Conservation (phyloP, 1,139 yeast genomes). For the Nematodospora anomalae region DNA sequence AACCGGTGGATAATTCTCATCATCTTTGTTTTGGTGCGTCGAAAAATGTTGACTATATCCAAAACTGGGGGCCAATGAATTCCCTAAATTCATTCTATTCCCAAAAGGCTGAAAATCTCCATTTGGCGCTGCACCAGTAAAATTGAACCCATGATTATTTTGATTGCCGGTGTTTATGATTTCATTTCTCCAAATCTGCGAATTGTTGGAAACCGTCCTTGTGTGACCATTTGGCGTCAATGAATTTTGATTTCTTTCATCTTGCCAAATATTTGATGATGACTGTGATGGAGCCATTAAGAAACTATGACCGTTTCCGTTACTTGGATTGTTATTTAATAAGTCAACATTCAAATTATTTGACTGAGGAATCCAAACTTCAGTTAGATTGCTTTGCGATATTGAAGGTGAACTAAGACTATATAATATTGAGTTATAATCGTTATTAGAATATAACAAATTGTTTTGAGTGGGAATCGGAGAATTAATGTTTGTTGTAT, state of each 20-base stretch:
- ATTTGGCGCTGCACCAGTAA: conserved; percentile 12
- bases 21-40: conserved; percentile 1
- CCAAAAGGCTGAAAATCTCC: conserved; percentile 19
- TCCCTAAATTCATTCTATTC: conserved; percentile 9
- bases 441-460: conserved; percentile 6
- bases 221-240: conserved; percentile 17
- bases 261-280: conserved; percentile 16
- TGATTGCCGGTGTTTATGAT: conserved; percentile 4
- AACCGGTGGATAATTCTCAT: conserved; percentile 1
- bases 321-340: conserved; percentile 3
- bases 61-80: neutral
- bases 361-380: conserved; percentile 13
- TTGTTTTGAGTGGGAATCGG: conserved; percentile 12
- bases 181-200: conserved; percentile 35
- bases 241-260: conserved; percentile 9
- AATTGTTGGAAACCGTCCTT: conserved; percentile 25
- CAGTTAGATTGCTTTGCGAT: conserved; percentile 14
- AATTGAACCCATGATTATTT: conserved; percentile 16
- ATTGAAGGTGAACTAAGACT: conserved; percentile 19
- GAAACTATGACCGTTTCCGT: conserved; percentile 10
- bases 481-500: conserved; percentile 15
- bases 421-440: conserved; percentile 16
- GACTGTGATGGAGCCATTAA: conserved; percentile 14
- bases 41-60: neutral
- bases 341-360: conserved; percentile 5